Evolutionary conservation across 192 early-diverging fungal species (phyloP).

Genomic region (Coemansia sp.): DNA sequence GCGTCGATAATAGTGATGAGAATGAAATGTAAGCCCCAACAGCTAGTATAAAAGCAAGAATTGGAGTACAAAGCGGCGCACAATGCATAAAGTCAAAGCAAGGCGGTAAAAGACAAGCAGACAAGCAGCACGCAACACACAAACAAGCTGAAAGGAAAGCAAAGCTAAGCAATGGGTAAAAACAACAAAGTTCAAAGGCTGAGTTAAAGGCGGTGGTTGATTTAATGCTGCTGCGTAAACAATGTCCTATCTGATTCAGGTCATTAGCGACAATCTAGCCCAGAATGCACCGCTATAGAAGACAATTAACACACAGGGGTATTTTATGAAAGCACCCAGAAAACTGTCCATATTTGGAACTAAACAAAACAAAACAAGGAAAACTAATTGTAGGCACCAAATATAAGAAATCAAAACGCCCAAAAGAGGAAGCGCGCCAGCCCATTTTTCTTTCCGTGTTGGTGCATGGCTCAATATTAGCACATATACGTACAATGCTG

Average conservation of each 20-base stretch:
- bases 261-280: neutral
- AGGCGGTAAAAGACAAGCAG: neutral
- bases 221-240: neutral
- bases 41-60: no score
- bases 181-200: neutral
- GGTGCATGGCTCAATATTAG: neutral
- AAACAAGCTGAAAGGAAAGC: no score
- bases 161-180: neutral
- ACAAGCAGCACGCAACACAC: neutral
- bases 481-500: conserved; percentile 3
- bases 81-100: neutral
- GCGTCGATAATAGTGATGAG: neutral
- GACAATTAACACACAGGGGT: neutral
- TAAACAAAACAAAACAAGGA: neutral
- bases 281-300: neutral
- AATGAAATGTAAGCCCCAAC: neutral
- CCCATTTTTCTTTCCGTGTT: neutral
- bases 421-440: neutral
- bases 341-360: neutral
- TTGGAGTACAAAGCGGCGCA: no score
- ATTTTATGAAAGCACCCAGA: neutral
- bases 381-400: neutral
- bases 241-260: neutral
- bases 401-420: neutral
- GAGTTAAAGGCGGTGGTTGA: neutral